A percentile compares a stretch with the other conserved stretches of the same genome.
These are phyloP conservation scores for Fonsecaea erecta DNA, from an alignment of 2,329 filamentous ascomycete genomes.

Conservation along the genomic window DNA sequence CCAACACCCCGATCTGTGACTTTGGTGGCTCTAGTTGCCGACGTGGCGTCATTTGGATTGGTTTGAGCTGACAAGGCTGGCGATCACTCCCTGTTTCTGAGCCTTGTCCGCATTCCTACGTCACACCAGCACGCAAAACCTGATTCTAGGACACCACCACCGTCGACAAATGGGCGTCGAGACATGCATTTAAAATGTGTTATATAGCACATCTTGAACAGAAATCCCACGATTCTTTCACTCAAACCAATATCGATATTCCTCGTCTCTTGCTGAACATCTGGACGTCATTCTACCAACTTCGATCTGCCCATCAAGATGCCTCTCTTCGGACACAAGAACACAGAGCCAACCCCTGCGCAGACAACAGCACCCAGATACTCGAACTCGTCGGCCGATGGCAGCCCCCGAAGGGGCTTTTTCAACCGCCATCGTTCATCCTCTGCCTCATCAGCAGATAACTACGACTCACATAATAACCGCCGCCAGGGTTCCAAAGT, in stretches of 20 bases:
- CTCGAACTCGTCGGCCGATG: constrained; percentile 23
- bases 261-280: neutral
- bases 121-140: constrained; percentile 17
- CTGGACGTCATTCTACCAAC: neutral
- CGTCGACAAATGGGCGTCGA: neutral
- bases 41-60: constrained; percentile 30
- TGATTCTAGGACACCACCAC: constrained; percentile 15
- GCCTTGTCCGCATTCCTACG: constrained; percentile 21
- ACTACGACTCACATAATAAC: constrained; percentile 37
- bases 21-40: constrained; percentile 3
- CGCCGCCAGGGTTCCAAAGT: constrained; percentile 12
- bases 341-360: constrained; percentile 30
- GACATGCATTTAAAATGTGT: constrained; percentile 8
- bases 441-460: constrained; percentile 39
- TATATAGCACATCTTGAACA: neutral
- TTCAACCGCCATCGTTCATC: constrained; percentile 30
- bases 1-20: constrained; percentile 6
- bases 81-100: constrained; percentile 23
- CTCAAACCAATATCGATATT: neutral
- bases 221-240: neutral
- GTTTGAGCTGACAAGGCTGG: constrained; percentile 20
- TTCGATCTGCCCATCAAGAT: constrained; percentile 21
- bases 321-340: constrained; percentile 37
- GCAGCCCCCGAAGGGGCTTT: constrained; percentile 22
- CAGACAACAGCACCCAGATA: constrained; percentile 25